These are phyloP conservation scores for Cicer judaicum DNA, from an alignment of 306 rosid species.

Conservation along the genomic window DNA sequence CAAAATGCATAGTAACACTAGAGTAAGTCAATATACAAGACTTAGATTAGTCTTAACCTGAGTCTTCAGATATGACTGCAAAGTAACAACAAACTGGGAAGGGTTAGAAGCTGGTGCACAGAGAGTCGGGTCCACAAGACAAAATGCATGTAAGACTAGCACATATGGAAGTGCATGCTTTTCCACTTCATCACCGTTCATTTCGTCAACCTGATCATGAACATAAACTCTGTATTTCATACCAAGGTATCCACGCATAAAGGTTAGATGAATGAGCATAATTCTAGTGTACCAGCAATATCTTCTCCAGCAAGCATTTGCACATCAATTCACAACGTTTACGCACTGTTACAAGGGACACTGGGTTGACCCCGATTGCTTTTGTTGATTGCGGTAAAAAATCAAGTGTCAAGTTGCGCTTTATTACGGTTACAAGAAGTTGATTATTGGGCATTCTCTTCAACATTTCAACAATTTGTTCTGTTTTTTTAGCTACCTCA, in stretches of 20 bases:
- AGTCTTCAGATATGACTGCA: slow-evolving; percentile 93
- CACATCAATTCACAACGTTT: slow-evolving; percentile 98
- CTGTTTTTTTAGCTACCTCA: slow-evolving; percentile 85
- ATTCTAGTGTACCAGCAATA: slow-evolving; percentile 71
- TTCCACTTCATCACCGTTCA: slow-evolving; percentile 71
- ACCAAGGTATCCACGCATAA: slow-evolving; percentile 29
- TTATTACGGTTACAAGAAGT: slow-evolving; percentile 83
- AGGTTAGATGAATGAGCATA: slow-evolving; percentile 29
- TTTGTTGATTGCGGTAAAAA: slow-evolving; percentile 94
- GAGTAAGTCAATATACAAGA: slow-evolving; percentile 34
- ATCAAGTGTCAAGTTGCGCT: slow-evolving; percentile 93
- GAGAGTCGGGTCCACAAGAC: slow-evolving; percentile 88
- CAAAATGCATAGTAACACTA: slow-evolving; percentile 27
- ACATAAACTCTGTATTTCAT: slow-evolving; percentile 22
- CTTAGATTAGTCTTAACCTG: slow-evolving; percentile 62
- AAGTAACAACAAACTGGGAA: slow-evolving; percentile 94
- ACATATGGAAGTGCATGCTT: slow-evolving; percentile 82
- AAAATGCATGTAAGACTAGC: slow-evolving; percentile 89
- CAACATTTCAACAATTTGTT: slow-evolving; percentile 93
- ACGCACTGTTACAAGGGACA: slow-evolving; percentile 77
- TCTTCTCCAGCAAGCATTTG: slow-evolving; percentile 93
- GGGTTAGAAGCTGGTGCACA: slow-evolving; percentile 95
- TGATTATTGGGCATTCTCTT: slow-evolving; percentile 86
- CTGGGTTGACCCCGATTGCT: slow-evolving; percentile 85
- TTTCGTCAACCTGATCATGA: slow-evolving; percentile 84